A percentile compares a stretch with the other conserved stretches of the same genome.
Evolutionary conservation across 345 rosid species (phyloP).

Genomic region (Theobroma cacao): DNA sequence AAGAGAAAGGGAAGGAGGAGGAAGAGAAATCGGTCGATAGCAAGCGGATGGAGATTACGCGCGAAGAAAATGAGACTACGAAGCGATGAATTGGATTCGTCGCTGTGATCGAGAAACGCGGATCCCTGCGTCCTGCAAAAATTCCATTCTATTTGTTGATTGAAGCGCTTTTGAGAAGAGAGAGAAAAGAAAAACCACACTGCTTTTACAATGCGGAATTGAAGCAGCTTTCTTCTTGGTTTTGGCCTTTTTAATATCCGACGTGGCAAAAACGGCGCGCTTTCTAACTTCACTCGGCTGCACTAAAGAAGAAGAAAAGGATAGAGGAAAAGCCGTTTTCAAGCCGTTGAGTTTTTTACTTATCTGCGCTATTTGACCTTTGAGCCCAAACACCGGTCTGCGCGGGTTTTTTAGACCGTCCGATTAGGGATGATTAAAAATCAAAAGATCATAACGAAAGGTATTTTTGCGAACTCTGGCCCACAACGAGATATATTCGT

Average conservation of each 20-base stretch:
- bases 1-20: background rate
- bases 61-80: constrained; percentile 23
- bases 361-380: constrained; percentile 4
- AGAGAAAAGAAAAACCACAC: constrained; percentile 14
- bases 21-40: background rate
- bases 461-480: background rate
- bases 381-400: background rate
- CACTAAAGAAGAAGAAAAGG: background rate
- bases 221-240: constrained; percentile 27
- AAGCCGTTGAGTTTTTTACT: constrained; percentile 23
- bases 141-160: constrained; percentile 1
- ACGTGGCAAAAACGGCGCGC: constrained; percentile 33
- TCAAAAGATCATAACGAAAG: background rate
- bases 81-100: constrained; percentile 15
- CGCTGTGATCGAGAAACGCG: constrained; percentile 33
- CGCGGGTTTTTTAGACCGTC: constrained; percentile 4
- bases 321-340: constrained; percentile 14
- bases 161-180: constrained; percentile 23
- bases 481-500: background rate
- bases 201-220: constrained; percentile 29
- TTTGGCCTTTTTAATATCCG: background rate
- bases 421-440: background rate
- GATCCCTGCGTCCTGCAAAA: constrained; percentile 15
- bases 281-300: constrained; percentile 31
- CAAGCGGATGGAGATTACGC: constrained; percentile 11